These are phyloP conservation scores for Lasiosphaeria miniovina DNA, from an alignment of 495 filamentous ascomycete species.

Conservation along the genomic window DNA sequence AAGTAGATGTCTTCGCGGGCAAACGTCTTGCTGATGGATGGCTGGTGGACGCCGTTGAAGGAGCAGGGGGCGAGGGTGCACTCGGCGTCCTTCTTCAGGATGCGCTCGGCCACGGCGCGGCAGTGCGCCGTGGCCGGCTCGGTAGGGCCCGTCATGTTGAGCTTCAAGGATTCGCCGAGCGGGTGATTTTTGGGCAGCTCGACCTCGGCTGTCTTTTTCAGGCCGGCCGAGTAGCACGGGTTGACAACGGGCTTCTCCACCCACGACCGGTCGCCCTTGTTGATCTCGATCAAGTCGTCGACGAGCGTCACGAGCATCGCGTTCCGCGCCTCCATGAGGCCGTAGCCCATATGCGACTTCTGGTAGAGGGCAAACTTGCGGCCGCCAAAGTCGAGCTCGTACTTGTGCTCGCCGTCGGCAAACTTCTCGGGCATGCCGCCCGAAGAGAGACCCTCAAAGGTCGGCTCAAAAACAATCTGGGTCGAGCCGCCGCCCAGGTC, in stretches of 20 bases:
- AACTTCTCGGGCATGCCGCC: conserved; percentile 89
- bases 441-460: conserved; percentile 64
- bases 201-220: conserved; percentile 65
- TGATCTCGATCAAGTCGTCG: conserved; percentile 54
- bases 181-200: conserved; percentile 59
- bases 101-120: conserved; percentile 83
- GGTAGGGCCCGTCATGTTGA: conserved; percentile 86
- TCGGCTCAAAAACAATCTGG: conserved; percentile 96
- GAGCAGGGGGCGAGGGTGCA: conserved; percentile 89
- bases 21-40: conserved; percentile 89
- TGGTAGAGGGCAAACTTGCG: conserved; percentile 93
- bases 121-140: conserved; percentile 76
- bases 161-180: conserved; percentile 57
- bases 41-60: conserved; percentile 95
- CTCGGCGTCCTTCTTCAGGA: conserved; percentile 78
- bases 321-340: conserved; percentile 90
- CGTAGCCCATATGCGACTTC: conserved; percentile 96
- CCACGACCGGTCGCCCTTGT: conserved; percentile 40
- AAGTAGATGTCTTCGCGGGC: conserved; percentile 89
- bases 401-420: conserved; percentile 92
- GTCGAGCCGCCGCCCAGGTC: conserved; percentile 96
- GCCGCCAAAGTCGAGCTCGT: conserved; percentile 85
- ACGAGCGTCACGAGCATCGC: conserved; percentile 73
- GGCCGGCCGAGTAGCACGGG: conserved; percentile 84
- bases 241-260: conserved; percentile 70